Evolutionary conservation across 352 stramenopile genomes (phyloP).

Genomic region (Globisporangium viniferum): DNA sequence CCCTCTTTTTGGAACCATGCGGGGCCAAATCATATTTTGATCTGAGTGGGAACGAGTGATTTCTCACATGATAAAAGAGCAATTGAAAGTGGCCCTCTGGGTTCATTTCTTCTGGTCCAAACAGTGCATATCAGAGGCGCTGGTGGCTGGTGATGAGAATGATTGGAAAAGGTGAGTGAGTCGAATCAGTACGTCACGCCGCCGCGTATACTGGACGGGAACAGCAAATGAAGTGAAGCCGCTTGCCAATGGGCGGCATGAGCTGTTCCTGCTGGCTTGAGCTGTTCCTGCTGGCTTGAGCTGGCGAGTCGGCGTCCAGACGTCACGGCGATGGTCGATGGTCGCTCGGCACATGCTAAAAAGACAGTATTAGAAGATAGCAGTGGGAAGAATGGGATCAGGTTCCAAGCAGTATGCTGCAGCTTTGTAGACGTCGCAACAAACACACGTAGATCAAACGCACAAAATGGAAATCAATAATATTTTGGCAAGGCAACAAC

Average conservation of each 20-base stretch:
- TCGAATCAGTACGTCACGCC: not conserved
- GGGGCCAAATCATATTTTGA: not conserved
- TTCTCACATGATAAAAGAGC: not conserved
- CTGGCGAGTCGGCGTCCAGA: not conserved
- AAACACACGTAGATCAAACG: not conserved
- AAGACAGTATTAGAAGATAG: not conserved
- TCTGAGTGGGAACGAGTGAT: constrained; percentile 2
- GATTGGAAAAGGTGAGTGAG: not conserved
- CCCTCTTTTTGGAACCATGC: constrained; percentile 1
- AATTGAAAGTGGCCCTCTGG: not conserved
- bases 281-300: not conserved
- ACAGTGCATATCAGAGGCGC: not conserved
- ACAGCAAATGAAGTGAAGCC: not conserved
- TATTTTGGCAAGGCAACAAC: not conserved
- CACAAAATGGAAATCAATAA: constrained; percentile 4
- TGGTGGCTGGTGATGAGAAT: constrained; percentile 1
- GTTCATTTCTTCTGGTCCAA: constrained; percentile 1
- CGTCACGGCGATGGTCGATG: not conserved
- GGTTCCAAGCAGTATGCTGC: no score
- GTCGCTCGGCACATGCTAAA: not conserved
- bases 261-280: no score
- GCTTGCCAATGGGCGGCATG: not conserved
- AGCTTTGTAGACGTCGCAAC: not conserved
- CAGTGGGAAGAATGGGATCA: not conserved
- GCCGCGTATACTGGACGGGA: not conserved